These are phyloP conservation scores for Sphagnum tenellum DNA, from an alignment of 225 moss, liverwort and hornwort species.

Conservation along the genomic window DNA sequence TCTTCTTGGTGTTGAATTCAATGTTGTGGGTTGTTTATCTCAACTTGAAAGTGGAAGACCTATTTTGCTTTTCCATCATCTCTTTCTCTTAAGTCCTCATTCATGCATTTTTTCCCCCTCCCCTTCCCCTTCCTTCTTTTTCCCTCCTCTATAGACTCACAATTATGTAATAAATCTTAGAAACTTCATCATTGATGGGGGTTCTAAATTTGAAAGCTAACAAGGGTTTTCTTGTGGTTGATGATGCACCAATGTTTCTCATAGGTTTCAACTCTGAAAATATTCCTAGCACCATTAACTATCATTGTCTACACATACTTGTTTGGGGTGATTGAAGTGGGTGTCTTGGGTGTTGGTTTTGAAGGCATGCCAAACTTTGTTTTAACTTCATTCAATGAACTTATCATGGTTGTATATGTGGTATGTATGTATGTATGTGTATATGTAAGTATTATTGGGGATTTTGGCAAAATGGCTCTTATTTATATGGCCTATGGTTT, in stretches of 20 bases:
- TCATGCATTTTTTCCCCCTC: background rate
- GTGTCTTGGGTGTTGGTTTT: conserved; percentile 7
- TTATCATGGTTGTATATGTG: conserved; percentile 23
- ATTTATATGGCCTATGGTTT: background rate
- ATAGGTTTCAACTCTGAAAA: conserved; percentile 13
- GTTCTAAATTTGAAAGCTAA: too few relatives aligned
- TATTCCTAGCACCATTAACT: conserved; percentile 27
- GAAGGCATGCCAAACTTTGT: conserved; percentile 13
- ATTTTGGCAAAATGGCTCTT: background rate
- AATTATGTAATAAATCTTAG: too few relatives aligned
- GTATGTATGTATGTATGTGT: conserved; percentile 9
- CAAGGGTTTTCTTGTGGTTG: too few relatives aligned
- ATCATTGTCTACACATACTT: conserved; percentile 17
- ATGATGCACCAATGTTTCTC: too few relatives aligned
- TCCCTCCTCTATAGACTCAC: too few relatives aligned
- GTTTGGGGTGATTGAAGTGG: conserved; percentile 24
- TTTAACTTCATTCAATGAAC: conserved; percentile 2
- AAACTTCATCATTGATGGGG: too few relatives aligned
- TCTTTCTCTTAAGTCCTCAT: background rate
- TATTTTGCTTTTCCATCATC: too few relatives aligned
- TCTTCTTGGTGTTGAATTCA: conserved; percentile 23
- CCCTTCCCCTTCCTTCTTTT: too few relatives aligned
- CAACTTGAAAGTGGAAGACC: conserved; percentile 8
- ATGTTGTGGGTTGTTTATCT: conserved; percentile 15
- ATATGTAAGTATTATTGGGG: background rate